Conservation (phyloP, 148 eudicot species). For the Camellia sinensis region DNA sequence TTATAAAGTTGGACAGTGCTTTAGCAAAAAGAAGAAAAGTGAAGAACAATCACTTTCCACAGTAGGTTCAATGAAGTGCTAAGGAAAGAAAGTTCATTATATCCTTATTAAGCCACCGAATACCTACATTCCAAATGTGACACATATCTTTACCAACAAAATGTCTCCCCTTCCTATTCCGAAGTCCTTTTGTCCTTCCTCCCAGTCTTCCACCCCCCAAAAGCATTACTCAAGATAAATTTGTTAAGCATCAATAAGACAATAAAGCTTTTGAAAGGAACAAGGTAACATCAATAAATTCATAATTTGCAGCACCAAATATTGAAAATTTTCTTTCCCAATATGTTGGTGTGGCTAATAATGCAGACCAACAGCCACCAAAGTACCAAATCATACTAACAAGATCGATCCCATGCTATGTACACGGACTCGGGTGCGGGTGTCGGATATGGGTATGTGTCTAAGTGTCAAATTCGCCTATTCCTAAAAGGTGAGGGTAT, state of each 20-base stretch:
- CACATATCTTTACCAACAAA: not conserved
- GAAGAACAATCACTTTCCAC: too few relatives aligned
- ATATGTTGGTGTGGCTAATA: not conserved
- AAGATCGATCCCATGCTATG: not conserved
- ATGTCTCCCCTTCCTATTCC: not conserved
- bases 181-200: not conserved
- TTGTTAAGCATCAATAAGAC: not conserved
- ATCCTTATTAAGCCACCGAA: too few relatives aligned
- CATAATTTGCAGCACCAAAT: not conserved
- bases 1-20: too few relatives aligned
- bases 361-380: conserved; percentile 1
- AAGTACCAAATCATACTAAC: not conserved
- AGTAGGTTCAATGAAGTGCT: too few relatives aligned
- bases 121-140: too few relatives aligned
- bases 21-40: too few relatives aligned
- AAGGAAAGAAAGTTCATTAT: too few relatives aligned
- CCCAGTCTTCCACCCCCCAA: not conserved
- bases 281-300: not conserved
- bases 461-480: too few relatives aligned
- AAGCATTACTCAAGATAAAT: not conserved
- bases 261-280: not conserved
- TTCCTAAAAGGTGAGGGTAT: too few relatives aligned
- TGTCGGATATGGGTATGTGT: too few relatives aligned
- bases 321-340: not conserved
- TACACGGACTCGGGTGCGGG: too few relatives aligned